Evolutionary conservation across 1,284 basidiomycete species (phyloP).

Genomic region (Ceratobasidium sp.): DNA sequence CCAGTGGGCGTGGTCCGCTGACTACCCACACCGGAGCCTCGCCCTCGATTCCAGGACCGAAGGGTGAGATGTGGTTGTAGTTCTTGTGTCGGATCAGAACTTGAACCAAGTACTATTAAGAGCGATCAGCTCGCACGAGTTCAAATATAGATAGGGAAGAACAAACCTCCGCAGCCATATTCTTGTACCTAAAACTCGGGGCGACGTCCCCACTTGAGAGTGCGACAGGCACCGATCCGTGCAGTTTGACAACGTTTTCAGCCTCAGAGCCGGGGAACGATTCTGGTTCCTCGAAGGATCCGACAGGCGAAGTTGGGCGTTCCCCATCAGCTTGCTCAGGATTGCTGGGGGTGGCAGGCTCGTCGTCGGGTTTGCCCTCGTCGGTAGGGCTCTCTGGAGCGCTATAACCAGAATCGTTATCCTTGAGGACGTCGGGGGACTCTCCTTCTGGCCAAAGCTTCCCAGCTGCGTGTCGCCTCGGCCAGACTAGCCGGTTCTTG

Average conservation of each 20-base stretch:
- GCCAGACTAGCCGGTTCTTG: slow-evolving; percentile 26
- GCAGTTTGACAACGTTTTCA: slow-evolving; percentile 54
- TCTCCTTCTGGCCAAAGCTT: slow-evolving; percentile 12
- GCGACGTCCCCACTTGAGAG: not conserved
- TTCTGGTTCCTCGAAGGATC: too few relatives aligned
- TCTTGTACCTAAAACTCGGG: slow-evolving; percentile 40
- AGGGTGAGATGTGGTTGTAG: slow-evolving; percentile 32
- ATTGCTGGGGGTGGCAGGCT: too few relatives aligned
- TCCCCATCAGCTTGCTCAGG: not conserved
- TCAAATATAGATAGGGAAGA: not conserved
- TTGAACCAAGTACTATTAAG: slow-evolving; percentile 33
- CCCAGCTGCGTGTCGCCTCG: not conserved
- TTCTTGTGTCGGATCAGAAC: slow-evolving; percentile 16
- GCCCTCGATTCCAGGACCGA: slow-evolving; percentile 31
- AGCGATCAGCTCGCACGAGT: slow-evolving; percentile 2
- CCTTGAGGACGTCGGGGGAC: too few relatives aligned
- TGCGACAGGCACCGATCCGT: slow-evolving; percentile 22
- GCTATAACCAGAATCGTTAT: too few relatives aligned
- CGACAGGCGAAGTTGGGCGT: too few relatives aligned
- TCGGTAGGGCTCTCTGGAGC: too few relatives aligned
- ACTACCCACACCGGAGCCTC: slow-evolving; percentile 36
- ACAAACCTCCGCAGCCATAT: slow-evolving; percentile 40
- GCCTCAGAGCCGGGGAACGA: slow-evolving; percentile 69
- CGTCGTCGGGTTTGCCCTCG: too few relatives aligned
- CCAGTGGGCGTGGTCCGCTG: slow-evolving; percentile 2